Base-by-base conservation (phyloP, 768 basidiomycete genomes). In the Coprinopsis marcescibilis region DNA sequence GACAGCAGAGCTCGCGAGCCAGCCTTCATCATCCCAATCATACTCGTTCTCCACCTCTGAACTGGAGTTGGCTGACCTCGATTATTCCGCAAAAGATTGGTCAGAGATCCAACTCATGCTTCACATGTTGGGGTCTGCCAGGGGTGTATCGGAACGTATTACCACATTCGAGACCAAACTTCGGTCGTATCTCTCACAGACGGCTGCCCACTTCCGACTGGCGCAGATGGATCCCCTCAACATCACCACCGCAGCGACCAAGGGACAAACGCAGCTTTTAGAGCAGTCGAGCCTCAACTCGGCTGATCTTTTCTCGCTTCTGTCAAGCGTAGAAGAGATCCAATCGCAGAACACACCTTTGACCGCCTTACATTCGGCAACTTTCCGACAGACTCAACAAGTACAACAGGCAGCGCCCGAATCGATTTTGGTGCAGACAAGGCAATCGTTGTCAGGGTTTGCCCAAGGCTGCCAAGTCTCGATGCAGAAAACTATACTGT, bases 11-110 rank as follows among this genome's bases (percentile, higher is more conserved):
- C 62, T 85, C 44, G 69, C 67, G 30, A 61, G 64, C 30, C 68
- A 70, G 50, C 53, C 57, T 4, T 59, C 63, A 15, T 45, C 59
- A 21, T 60, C 67, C 3, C 54, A 67, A 24, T 58, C 60, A 12
- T 52, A 54, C 17, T 55, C 36, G 19, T 63, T 52, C 26, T 63
- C 51, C 38, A 62, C 43, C 11, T 66, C 77, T 1, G 75, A 70
- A 25, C 77, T 76, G 45, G 90, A 91, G 41, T 69, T 93, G 27
- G 78, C 80, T 0, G 85, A 85, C 57, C 65, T 89, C 50, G 89
- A 98, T 65, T 97, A 96, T 57, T 83, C 87, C 2, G 68, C 83
- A 3, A 81, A 90, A 47, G 94, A 98, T 63, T 96, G 92, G 90
- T 75, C 80, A 2, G 73, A 80, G 23, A 91, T 97, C 48, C 94